Conservation (phyloP, 1,139 yeast genomes). For the Debaryomyces psychrophilus region DNA sequence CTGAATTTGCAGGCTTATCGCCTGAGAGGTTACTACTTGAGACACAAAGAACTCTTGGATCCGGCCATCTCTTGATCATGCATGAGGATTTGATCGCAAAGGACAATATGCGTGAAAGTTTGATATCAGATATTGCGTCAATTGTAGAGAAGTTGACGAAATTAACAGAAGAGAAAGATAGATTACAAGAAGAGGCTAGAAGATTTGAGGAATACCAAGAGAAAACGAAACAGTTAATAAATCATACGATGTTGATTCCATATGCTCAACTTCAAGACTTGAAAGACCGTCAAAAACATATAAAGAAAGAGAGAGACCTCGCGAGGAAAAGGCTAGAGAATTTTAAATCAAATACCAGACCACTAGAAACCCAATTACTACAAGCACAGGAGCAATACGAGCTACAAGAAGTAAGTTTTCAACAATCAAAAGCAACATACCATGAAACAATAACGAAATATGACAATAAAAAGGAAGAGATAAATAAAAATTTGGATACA, state of each 20-base stretch:
- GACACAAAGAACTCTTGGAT: constrained; percentile 81
- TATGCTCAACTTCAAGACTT: constrained; percentile 62
- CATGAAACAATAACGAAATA: background rate
- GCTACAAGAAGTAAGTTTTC: constrained; percentile 1
- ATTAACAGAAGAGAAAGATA: constrained; percentile 35
- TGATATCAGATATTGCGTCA: constrained; percentile 30
- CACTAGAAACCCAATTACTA: constrained; percentile 28
- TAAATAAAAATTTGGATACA: constrained; percentile 22
- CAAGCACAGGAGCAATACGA: constrained; percentile 13
- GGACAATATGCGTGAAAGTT: constrained; percentile 44
- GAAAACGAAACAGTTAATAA: constrained; percentile 46
- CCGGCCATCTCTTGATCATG: constrained; percentile 55
- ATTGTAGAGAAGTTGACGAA: constrained; percentile 31
- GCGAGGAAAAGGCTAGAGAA: constrained; percentile 36
- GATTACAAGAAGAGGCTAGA: constrained; percentile 42
- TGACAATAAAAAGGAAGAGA: constrained; percentile 15
- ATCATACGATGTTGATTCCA: constrained; percentile 58
- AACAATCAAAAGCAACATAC: background rate
- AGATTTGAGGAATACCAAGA: constrained; percentile 43
- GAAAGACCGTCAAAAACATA: constrained; percentile 42
- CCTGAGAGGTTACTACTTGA: constrained; percentile 75
- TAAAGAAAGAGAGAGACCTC: constrained; percentile 46
- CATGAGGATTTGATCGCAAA: constrained; percentile 61
- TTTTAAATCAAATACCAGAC: constrained; percentile 34
- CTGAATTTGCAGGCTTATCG: constrained; percentile 83